phyloP scores from a whole-genome alignment of 2,329 filamentous ascomycete genomes.

The Exophiala aquamarina region DNA sequence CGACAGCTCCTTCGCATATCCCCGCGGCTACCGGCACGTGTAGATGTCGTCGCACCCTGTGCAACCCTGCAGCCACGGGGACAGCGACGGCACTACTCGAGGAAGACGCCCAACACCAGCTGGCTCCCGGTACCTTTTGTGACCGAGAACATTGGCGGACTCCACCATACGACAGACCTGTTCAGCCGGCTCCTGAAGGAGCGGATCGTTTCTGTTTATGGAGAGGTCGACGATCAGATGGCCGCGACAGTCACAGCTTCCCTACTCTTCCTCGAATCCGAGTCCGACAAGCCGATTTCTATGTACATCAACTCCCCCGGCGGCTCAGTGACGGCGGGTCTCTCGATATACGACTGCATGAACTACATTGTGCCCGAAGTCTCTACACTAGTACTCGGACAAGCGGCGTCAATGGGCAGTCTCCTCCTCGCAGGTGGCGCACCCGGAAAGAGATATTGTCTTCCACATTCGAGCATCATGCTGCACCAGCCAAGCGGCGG shows the following conservation, averaged over 20 bases:
- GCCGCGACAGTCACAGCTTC: conserved; percentile 95
- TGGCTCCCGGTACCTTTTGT: conserved; percentile 29
- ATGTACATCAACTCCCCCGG: conserved; percentile 98
- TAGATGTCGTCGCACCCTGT: background rate
- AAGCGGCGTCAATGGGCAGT: conserved; percentile 93
- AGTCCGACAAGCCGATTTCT: conserved; percentile 82
- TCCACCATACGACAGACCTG: conserved; percentile 64
- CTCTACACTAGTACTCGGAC: conserved; percentile 90
- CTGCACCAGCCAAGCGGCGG: conserved; percentile 90
- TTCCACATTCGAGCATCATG: conserved; percentile 94
- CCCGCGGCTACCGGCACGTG: conserved; percentile 11
- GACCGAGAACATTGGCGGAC: conserved; percentile 27
- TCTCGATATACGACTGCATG: conserved; percentile 99
- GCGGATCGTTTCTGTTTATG: conserved; percentile 27
- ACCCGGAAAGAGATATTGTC: conserved; percentile 78
- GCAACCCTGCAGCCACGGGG: conserved; percentile 7
- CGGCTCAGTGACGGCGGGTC: conserved; percentile 81
- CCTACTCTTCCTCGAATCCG: conserved; percentile 95
- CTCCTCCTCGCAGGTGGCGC: conserved; percentile 84
- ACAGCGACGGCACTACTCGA: conserved; percentile 8
- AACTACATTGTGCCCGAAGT: conserved; percentile 91
- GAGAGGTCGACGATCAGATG: conserved; percentile 69
- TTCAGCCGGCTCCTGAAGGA: conserved; percentile 79
- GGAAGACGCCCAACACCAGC: conserved; percentile 5
- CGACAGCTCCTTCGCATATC: conserved; percentile 15